A percentile compares a stretch with the other conserved stretches of the same genome.
Conservation (phyloP, 2,329 filamentous ascomycete species). For the Fusarium ambrosium region DNA sequence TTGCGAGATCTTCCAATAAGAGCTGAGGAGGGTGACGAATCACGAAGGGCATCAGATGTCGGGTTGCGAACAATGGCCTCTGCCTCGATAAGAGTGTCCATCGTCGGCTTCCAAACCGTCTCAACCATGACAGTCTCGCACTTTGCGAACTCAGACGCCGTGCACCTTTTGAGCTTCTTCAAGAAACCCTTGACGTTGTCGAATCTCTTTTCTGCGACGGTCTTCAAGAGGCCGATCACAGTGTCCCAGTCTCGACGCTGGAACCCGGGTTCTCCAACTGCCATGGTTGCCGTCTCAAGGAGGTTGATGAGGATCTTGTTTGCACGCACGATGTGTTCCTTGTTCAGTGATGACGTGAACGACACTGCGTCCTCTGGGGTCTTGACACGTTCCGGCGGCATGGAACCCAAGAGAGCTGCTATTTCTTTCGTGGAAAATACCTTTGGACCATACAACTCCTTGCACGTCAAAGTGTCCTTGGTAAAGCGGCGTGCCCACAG, state of each 20-base stretch:
- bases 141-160: neutral
- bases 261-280: slow-evolving; percentile 30
- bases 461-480: slow-evolving; percentile 40
- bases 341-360: slow-evolving; percentile 8
- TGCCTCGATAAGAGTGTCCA: slow-evolving; percentile 43
- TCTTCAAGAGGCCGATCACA: slow-evolving; percentile 16
- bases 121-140: slow-evolving; percentile 21
- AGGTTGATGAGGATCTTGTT: slow-evolving; percentile 34
- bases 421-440: slow-evolving; percentile 36
- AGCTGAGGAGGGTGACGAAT: neutral
- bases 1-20: neutral
- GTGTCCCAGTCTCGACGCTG: slow-evolving; percentile 13
- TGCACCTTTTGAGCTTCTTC: slow-evolving; percentile 7
- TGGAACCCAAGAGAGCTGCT: slow-evolving; percentile 29
- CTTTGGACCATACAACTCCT: slow-evolving; percentile 28
- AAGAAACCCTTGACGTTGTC: slow-evolving; percentile 6
- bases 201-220: slow-evolving; percentile 15
- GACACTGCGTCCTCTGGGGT: slow-evolving; percentile 9
- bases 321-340: slow-evolving; percentile 15
- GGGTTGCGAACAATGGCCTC: slow-evolving; percentile 36
- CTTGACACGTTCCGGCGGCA: slow-evolving; percentile 15
- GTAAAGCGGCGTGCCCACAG: slow-evolving; percentile 49
- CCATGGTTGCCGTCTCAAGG: slow-evolving; percentile 27
- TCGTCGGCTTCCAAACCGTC: slow-evolving; percentile 50
- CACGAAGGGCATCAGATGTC: slow-evolving; percentile 5